Conservation (phyloP, 768 basidiomycete genomes). For the Leccinellum luteum region DNA sequence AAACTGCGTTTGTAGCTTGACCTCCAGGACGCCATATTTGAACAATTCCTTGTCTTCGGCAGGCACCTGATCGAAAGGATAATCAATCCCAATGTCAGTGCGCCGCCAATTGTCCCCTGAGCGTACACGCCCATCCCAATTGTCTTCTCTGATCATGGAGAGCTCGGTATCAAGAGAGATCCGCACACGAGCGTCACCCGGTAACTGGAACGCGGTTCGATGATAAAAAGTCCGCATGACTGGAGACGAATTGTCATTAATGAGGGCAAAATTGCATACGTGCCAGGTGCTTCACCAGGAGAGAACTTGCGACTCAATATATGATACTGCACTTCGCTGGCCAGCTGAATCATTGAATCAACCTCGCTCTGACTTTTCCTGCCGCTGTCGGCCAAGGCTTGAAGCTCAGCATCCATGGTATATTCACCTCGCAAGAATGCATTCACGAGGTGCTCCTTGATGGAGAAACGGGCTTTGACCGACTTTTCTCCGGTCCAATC, state of each 20-base stretch:
- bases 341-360: constrained; percentile 92
- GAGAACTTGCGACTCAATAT: constrained; percentile 74
- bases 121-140: constrained; percentile 85
- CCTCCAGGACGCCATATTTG: constrained; percentile 96
- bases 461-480: constrained; percentile 93
- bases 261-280: neutral
- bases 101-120: constrained; percentile 90
- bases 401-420: constrained; percentile 91
- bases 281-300: constrained; percentile 58
- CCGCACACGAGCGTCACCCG: constrained; percentile 96
- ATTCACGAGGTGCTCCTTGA: constrained; percentile 93
- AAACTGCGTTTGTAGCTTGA: constrained; percentile 94
- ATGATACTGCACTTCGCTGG: constrained; percentile 95
- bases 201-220: constrained; percentile 97
- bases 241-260: constrained; percentile 27
- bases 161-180: constrained; percentile 98
- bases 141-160: constrained; percentile 91
- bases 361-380: constrained; percentile 93
- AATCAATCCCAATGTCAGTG: constrained; percentile 89
- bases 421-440: constrained; percentile 87
- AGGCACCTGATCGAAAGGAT: constrained; percentile 77
- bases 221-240: constrained; percentile 99
- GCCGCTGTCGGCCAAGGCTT: constrained; percentile 78
- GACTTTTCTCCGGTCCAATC: constrained; percentile 99
- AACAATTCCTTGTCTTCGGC: constrained; percentile 88